A percentile compares a stretch with the other conserved stretches of the same genome.
Evolutionary conservation across 257 asterid species (phyloP).

Genomic region (Nicotiana tabacum): DNA sequence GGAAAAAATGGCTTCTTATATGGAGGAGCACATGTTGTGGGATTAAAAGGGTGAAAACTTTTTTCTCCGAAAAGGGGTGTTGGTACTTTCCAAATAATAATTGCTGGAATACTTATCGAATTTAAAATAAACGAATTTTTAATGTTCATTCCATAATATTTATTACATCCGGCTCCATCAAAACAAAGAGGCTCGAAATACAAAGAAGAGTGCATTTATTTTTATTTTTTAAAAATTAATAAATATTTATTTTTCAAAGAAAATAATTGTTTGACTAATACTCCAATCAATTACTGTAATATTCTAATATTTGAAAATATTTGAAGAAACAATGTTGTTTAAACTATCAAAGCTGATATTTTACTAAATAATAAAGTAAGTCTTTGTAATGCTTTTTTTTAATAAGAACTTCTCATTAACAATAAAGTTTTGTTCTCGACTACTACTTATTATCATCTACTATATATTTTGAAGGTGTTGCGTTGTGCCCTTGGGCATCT

Average conservation of each 20-base stretch:
- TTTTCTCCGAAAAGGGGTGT: neutral
- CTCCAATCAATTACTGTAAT: too few relatives aligned
- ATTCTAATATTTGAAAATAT: too few relatives aligned
- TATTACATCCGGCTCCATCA: neutral
- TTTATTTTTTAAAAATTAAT: too few relatives aligned
- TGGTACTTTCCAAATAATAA: neutral
- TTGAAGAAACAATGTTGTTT: too few relatives aligned
- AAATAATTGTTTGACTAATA: too few relatives aligned
- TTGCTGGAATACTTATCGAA: neutral
- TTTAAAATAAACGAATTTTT: too few relatives aligned
- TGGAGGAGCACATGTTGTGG: slow-evolving; percentile 12
- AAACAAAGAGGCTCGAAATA: neutral
- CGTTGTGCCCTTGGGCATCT: too few relatives aligned
- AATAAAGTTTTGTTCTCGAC: neutral
- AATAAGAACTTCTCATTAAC: too few relatives aligned
- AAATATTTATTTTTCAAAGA: neutral
- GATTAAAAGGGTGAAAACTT: neutral
- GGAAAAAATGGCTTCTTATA: slow-evolving; percentile 18
- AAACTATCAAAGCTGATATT: too few relatives aligned
- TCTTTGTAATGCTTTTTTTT: too few relatives aligned
- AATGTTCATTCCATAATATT: too few relatives aligned
- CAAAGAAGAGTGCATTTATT: neutral
- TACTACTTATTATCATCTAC: neutral
- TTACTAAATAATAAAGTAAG: neutral
- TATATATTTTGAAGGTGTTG: too few relatives aligned